Evolutionary conservation across 257 asterid genomes (phyloP).

Genomic region (Euphrasia confusa): DNA sequence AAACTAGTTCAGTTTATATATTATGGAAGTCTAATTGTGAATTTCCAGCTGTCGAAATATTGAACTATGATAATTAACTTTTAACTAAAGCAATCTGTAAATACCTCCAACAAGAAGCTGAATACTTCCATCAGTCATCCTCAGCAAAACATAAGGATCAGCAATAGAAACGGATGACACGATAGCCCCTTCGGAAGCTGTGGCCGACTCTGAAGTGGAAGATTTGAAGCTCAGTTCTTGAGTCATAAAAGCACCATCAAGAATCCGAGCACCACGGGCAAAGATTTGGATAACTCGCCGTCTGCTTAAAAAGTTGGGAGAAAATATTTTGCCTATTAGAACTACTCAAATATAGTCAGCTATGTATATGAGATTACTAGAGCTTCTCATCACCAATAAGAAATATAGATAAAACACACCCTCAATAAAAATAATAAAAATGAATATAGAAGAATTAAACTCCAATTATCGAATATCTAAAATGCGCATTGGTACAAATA

Average conservation of each 20-base stretch:
- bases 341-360: neutral
- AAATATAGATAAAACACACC: neutral
- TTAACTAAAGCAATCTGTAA: neutral
- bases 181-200: constrained; percentile 57
- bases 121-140: constrained; percentile 90
- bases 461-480: neutral
- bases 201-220: constrained; percentile 60
- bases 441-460: constrained; percentile 3
- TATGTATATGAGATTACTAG: neutral
- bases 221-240: constrained; percentile 82
- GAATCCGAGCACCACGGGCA: constrained; percentile 91
- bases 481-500: constrained; percentile 4
- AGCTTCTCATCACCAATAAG: neutral
- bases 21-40: neutral
- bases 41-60: neutral
- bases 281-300: constrained; percentile 92
- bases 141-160: constrained; percentile 88
- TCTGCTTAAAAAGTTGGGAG: constrained; percentile 39
- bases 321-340: constrained; percentile 22
- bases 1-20: neutral
- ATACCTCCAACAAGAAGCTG: constrained; percentile 98
- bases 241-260: constrained; percentile 95
- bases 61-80: neutral
- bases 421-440: constrained; percentile 6
- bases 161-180: constrained; percentile 90